Conservation (phyloP, 2,329 filamentous ascomycete species). For the Delphinella strobiligena region DNA sequence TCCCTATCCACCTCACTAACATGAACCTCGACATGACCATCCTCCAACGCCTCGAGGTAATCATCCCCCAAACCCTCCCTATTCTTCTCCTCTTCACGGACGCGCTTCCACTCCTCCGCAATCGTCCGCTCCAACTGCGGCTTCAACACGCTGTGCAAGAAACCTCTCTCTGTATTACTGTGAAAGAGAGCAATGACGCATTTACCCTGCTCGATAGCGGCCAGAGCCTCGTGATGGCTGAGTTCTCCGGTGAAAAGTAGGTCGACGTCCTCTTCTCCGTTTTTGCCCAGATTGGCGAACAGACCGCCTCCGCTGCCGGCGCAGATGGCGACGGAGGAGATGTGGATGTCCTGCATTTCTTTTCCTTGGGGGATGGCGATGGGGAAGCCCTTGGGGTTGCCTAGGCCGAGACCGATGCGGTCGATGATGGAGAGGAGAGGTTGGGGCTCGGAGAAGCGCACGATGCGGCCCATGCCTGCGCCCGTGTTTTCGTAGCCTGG, state of each 20-base stretch:
- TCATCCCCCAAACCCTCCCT: slow-evolving; percentile 24
- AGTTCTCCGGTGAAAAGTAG: slow-evolving; percentile 85
- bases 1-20: slow-evolving; percentile 75
- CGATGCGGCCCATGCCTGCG: slow-evolving; percentile 50
- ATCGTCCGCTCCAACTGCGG: slow-evolving; percentile 51
- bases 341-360: slow-evolving; percentile 41
- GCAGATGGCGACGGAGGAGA: slow-evolving; percentile 70
- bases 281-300: slow-evolving; percentile 45
- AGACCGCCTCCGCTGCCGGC: slow-evolving; percentile 78
- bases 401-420: slow-evolving; percentile 49
- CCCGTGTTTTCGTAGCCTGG: slow-evolving; percentile 28
- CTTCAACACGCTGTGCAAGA: slow-evolving; percentile 59
- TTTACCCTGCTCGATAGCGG: slow-evolving; percentile 71
- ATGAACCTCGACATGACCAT: slow-evolving; percentile 49
- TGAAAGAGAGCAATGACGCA: slow-evolving; percentile 81
- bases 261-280: slow-evolving; percentile 49
- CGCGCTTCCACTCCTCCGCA: slow-evolving; percentile 39
- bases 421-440: slow-evolving; percentile 47
- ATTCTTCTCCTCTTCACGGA: slow-evolving; percentile 30
- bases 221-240: slow-evolving; percentile 82
- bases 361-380: slow-evolving; percentile 51
- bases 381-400: slow-evolving; percentile 53
- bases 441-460: slow-evolving; percentile 42
- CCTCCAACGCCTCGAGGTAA: slow-evolving; percentile 36
- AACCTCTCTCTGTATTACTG: slow-evolving; percentile 82